phyloP scores from a whole-genome alignment of 1,284 basidiomycete species.

The Naganishia sp. region DNA sequence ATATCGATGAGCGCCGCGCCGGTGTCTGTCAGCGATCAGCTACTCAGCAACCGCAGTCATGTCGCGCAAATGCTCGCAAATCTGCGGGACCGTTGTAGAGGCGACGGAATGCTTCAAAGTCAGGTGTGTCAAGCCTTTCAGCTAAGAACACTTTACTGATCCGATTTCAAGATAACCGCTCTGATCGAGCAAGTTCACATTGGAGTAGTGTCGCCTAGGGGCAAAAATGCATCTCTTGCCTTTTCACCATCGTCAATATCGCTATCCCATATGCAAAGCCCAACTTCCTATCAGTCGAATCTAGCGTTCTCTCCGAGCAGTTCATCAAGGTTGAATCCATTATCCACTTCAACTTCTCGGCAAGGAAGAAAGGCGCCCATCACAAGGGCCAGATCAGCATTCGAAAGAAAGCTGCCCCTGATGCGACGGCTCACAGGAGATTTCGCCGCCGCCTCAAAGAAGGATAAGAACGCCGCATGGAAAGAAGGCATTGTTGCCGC shows the following conservation, averaged over 20 bases:
- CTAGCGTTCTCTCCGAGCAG: slow-evolving; percentile 21
- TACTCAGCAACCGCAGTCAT: slow-evolving; percentile 15
- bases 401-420: slow-evolving; percentile 38
- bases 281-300: slow-evolving; percentile 28
- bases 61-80: slow-evolving; percentile 39
- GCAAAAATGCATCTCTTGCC: slow-evolving; percentile 23
- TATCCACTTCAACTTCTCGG: slow-evolving; percentile 34
- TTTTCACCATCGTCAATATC: slow-evolving; percentile 31
- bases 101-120: slow-evolving; percentile 40
- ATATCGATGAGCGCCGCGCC: slow-evolving; percentile 31
- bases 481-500: slow-evolving; percentile 36
- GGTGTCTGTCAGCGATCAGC: slow-evolving; percentile 39
- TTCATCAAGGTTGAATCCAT: slow-evolving; percentile 26
- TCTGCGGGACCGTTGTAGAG: slow-evolving; percentile 41
- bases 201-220: slow-evolving; percentile 31
- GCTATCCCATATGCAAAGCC: slow-evolving; percentile 28
- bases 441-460: slow-evolving; percentile 47
- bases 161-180: slow-evolving; percentile 40
- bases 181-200: slow-evolving; percentile 46
- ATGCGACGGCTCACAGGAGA: slow-evolving; percentile 50
- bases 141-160: background rate
- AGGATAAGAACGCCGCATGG: slow-evolving; percentile 54
- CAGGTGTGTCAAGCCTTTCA: slow-evolving; percentile 39
- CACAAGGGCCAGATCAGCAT: slow-evolving; percentile 8
- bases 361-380: slow-evolving; percentile 3